Evolutionary conservation across 306 rosid species (phyloP).

Genomic region (Cucurbita pepo): DNA sequence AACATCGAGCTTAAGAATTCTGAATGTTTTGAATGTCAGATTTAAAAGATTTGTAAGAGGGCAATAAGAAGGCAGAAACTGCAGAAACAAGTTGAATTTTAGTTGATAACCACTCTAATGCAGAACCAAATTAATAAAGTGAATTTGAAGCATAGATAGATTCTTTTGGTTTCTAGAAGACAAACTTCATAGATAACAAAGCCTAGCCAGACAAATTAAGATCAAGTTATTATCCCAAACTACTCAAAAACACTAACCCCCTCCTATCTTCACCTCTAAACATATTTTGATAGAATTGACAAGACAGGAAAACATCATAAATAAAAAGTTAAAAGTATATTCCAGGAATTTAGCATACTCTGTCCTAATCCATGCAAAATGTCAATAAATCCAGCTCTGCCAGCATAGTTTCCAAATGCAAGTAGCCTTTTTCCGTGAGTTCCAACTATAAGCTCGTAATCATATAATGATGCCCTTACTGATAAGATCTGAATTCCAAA

Average conservation of each 20-base stretch:
- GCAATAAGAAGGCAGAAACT: neutral
- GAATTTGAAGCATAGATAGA: neutral
- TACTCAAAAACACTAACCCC: neutral
- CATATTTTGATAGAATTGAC: neutral
- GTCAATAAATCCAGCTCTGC: constrained; percentile 87
- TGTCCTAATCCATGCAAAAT: constrained; percentile 68
- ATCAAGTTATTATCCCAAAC: neutral
- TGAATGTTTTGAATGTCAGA: neutral
- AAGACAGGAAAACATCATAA: neutral
- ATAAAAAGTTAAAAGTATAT: neutral
- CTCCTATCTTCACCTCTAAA: neutral
- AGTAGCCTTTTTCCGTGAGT: constrained; percentile 60
- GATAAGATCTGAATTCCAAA: constrained; percentile 38
- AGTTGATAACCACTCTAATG: neutral
- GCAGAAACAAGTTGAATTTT: neutral
- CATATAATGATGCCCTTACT: constrained; percentile 62
- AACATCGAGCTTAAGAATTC: neutral
- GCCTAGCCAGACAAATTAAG: neutral
- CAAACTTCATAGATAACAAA: neutral
- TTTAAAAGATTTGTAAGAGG: neutral
- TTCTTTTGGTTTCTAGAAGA: neutral
- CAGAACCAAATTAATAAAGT: neutral
- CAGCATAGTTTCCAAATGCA: constrained; percentile 88
- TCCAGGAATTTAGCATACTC: constrained; percentile 29
- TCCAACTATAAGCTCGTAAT: constrained; percentile 83